Evolutionary conservation across 768 basidiomycete species (phyloP).

Genomic region (Suillus fuscotomentosus): DNA sequence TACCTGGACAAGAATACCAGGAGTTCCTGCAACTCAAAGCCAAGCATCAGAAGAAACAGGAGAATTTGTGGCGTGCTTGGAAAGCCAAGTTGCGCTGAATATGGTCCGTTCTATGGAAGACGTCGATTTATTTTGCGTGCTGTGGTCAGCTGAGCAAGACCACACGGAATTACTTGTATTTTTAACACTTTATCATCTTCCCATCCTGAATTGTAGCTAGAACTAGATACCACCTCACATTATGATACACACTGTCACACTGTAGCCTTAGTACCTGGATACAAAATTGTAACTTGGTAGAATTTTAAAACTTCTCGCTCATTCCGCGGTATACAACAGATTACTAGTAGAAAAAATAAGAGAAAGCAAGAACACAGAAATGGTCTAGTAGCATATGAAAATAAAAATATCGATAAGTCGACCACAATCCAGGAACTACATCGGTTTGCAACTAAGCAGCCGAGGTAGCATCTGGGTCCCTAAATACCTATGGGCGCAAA

Average conservation of each 20-base stretch:
- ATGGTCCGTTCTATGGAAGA: not conserved
- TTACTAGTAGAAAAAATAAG: constrained; percentile 1
- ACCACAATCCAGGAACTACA: constrained; percentile 18
- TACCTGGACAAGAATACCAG: constrained; percentile 56
- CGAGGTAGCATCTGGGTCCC: constrained; percentile 37
- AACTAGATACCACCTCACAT: constrained; percentile 1
- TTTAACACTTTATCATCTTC: not conserved
- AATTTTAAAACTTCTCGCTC: not conserved
- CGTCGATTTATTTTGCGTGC: not conserved
- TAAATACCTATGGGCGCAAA: constrained; percentile 37
- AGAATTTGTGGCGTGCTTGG: constrained; percentile 58
- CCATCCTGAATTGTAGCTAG: not conserved
- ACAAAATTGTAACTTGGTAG: not conserved
- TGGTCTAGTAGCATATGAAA: constrained; percentile 12
- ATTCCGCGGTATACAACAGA: constrained; percentile 9
- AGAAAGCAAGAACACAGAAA: constrained; percentile 7
- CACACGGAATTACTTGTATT: constrained; percentile 1
- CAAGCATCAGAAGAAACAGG: constrained; percentile 53
- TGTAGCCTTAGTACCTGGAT: constrained; percentile 7
- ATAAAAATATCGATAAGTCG: constrained; percentile 10
- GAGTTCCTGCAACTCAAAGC: constrained; percentile 55
- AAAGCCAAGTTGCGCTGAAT: constrained; percentile 25
- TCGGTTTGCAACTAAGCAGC: constrained; percentile 17
- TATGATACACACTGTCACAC: not conserved
- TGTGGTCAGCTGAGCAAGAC: not conserved